Conservation (phyloP, 805 yeast species). For the Metschnikowia peoriensis region DNA sequence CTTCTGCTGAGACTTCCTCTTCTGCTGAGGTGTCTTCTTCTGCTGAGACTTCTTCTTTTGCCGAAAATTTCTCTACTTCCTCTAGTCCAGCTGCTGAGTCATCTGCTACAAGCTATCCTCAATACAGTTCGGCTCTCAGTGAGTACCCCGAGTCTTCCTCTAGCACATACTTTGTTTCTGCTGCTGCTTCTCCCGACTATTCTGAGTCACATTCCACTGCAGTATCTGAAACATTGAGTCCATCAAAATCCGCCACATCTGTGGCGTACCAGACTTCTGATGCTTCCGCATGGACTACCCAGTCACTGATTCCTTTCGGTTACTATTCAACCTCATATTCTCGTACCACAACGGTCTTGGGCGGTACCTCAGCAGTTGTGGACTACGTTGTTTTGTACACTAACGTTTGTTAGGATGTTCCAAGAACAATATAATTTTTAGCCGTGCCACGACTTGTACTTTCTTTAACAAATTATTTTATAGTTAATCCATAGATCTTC, state of each 20-base stretch:
- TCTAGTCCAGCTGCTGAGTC: slow-evolving; percentile 1
- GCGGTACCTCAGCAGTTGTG: slow-evolving; percentile 24
- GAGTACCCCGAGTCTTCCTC: not conserved
- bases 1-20: not conserved
- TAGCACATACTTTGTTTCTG: not conserved
- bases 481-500: too few species aligned
- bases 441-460: not conserved
- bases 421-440: not conserved
- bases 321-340: slow-evolving; percentile 24
- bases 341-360: slow-evolving; percentile 20
- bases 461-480: not conserved
- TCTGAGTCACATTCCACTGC: not conserved
- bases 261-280: not conserved
- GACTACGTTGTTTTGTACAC: slow-evolving; percentile 26
- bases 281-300: not conserved
- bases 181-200: not conserved
- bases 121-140: too few species aligned
- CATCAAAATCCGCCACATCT: not conserved
- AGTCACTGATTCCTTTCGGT: slow-evolving; percentile 12
- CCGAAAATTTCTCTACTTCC: not conserved
- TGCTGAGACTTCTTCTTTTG: not conserved
- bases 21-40: too few species aligned
- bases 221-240: not conserved
- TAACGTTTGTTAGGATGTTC: slow-evolving; percentile 16
- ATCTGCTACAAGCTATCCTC: not conserved